Conservation (phyloP, 306 rosid species). For the Hylodesmum podocarpum region DNA sequence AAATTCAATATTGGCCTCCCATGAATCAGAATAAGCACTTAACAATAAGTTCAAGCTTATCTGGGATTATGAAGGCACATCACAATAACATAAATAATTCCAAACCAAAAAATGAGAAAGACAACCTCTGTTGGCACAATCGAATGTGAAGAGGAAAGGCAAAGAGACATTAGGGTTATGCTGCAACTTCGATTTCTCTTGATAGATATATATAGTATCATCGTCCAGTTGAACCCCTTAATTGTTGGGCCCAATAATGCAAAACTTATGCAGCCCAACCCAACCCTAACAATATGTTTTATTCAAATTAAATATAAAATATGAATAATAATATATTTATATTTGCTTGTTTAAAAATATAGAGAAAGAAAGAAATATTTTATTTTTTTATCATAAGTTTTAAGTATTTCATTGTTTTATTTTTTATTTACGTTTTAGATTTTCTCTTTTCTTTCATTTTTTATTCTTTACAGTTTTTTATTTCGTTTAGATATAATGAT, state of each 20-base stretch:
- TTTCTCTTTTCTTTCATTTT: not conserved
- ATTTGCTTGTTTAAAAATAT: not conserved
- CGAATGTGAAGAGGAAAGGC: not conserved
- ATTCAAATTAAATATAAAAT: not conserved
- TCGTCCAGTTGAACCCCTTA: not conserved
- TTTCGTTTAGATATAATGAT: too few relatives aligned
- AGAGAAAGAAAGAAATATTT: not conserved
- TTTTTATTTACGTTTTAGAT: too few relatives aligned
- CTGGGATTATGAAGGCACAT: constrained; percentile 87
- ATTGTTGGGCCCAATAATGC: not conserved
- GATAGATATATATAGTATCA: not conserved
- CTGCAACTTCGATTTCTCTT: not conserved
- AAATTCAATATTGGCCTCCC: constrained; percentile 55
- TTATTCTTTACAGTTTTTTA: too few relatives aligned
- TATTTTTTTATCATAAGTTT: not conserved
- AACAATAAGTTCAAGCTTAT: constrained; percentile 33
- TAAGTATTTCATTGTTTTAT: not conserved
- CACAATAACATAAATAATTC: not conserved
- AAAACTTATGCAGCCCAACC: not conserved
- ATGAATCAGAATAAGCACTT: constrained; percentile 81
- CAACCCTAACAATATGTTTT: not conserved
- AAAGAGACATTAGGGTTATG: not conserved
- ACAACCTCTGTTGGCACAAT: not conserved
- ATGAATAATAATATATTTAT: not conserved
- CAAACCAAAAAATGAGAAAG: not conserved